These are phyloP conservation scores for Candida nanaspora DNA, from an alignment of 805 yeast species.

Conservation along the genomic window DNA sequence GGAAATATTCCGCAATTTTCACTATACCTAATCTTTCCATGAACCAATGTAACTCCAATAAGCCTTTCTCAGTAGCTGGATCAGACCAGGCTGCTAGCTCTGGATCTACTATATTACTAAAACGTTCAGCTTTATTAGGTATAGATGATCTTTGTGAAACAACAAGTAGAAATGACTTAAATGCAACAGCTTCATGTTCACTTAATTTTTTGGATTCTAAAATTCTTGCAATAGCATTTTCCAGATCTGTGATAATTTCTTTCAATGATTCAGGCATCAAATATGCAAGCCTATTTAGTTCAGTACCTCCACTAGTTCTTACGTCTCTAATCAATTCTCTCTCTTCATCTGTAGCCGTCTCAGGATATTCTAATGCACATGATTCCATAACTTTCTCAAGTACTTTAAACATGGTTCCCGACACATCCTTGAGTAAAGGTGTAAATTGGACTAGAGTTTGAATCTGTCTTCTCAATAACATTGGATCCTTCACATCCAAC, in stretches of 20 bases:
- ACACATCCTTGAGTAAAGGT: conserved; percentile 75
- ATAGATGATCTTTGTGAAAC: conserved; percentile 83
- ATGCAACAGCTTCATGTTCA: conserved; percentile 89
- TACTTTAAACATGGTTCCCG: conserved; percentile 69
- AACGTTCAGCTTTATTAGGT: conserved; percentile 62
- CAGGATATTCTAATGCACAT: conserved; percentile 76
- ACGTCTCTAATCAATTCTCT: conserved; percentile 79
- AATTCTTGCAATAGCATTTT: conserved; percentile 68
- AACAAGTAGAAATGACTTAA: conserved; percentile 84
- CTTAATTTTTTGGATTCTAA: conserved; percentile 64
- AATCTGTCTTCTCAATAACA: conserved; percentile 73
- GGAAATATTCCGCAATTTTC: conserved; percentile 85
- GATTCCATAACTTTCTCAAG: conserved; percentile 80
- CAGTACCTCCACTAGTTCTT: conserved; percentile 90
- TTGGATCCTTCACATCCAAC: conserved; percentile 72
- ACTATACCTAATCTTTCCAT: conserved; percentile 97
- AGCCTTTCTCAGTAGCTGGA: conserved; percentile 82
- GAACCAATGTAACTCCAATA: conserved; percentile 90
- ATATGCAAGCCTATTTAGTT: conserved; percentile 86
- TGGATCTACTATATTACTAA: conserved; percentile 86
- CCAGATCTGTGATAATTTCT: conserved; percentile 74
- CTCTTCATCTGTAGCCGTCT: conserved; percentile 48
- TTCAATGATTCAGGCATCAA: conserved; percentile 89
- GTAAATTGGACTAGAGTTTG: conserved; percentile 94
- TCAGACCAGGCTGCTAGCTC: conserved; percentile 91